Conservation (phyloP, 176 grass and related monocot genomes). For the Eleusine indica region DNA sequence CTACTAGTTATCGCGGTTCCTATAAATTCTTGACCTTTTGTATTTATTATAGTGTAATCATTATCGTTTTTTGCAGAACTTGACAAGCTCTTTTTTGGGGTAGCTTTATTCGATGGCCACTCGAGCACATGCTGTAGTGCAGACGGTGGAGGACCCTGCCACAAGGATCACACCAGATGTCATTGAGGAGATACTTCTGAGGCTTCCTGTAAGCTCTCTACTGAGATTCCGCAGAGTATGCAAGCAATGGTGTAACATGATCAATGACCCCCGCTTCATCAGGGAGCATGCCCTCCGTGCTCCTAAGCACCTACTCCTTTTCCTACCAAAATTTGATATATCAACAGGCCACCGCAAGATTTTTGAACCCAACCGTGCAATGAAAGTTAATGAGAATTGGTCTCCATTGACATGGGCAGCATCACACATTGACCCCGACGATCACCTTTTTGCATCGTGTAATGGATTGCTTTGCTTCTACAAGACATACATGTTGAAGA, state of each 20-base stretch:
- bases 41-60: neutral
- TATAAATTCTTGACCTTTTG: neutral
- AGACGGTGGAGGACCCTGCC: neutral
- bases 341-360: neutral
- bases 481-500: conserved; percentile 35
- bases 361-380: neutral
- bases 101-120: conserved; percentile 18
- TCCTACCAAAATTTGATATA: conserved; percentile 1
- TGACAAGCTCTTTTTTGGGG: neutral
- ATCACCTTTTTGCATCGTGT: conserved; percentile 45
- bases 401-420: conserved; percentile 22
- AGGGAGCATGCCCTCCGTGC: conserved; percentile 20
- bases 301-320: conserved; percentile 42
- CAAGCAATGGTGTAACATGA: conserved; percentile 37
- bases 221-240: conserved; percentile 21
- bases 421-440: conserved; percentile 18
- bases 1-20: neutral
- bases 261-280: conserved; percentile 23
- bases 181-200: conserved; percentile 43
- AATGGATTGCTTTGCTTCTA: conserved; percentile 54
- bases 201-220: conserved; percentile 34
- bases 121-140: neutral
- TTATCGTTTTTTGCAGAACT: neutral
- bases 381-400: conserved; percentile 35
- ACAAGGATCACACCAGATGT: conserved; percentile 28